Conservation (phyloP, 2,329 filamentous ascomycete species). For the Fusarium bactridioides region DNA sequence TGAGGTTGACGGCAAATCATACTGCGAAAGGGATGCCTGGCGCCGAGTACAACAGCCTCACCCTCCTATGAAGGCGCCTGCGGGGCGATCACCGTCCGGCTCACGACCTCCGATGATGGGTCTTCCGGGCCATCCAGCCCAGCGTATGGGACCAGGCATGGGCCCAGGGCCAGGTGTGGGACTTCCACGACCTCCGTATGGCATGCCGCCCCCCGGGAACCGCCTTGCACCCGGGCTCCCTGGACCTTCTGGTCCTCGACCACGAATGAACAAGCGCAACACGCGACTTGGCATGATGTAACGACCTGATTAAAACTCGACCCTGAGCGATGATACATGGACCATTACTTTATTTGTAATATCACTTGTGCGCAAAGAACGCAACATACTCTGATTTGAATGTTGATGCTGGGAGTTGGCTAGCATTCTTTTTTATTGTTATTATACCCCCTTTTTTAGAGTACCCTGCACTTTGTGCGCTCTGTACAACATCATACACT, state of each 20-base stretch:
- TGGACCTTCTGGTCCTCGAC: slow-evolving; percentile 47
- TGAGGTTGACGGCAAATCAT: slow-evolving; percentile 80
- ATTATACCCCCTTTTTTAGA: slow-evolving; percentile 37
- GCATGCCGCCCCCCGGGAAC: slow-evolving; percentile 34
- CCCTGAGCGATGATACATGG: slow-evolving; percentile 25
- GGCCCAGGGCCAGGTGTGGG: slow-evolving; percentile 25
- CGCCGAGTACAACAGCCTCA: slow-evolving; percentile 54
- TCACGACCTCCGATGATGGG: slow-evolving; percentile 39
- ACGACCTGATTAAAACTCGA: slow-evolving; percentile 33
- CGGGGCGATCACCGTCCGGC: slow-evolving; percentile 22
- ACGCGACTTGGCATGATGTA: slow-evolving; percentile 67
- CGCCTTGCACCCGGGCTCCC: slow-evolving; percentile 45
- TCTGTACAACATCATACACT: not conserved
- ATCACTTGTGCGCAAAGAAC: slow-evolving; percentile 13
- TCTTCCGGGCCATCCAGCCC: slow-evolving; percentile 39
- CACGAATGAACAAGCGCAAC: slow-evolving; percentile 69
- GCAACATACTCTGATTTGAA: slow-evolving; percentile 16
- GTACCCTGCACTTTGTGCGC: slow-evolving; percentile 4
- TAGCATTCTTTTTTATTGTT: slow-evolving; percentile 34
- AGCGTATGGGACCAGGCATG: slow-evolving; percentile 28
- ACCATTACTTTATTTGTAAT: slow-evolving; percentile 32
- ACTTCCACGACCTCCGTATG: slow-evolving; percentile 38
- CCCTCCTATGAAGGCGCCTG: slow-evolving; percentile 21
- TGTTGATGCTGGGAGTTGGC: slow-evolving; percentile 21
- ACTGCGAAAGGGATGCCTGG: slow-evolving; percentile 88